A percentile compares a stretch with the other conserved stretches of the same genome.
Conservation (phyloP, 2,329 filamentous ascomycete genomes). For the Verticillium longisporum region DNA sequence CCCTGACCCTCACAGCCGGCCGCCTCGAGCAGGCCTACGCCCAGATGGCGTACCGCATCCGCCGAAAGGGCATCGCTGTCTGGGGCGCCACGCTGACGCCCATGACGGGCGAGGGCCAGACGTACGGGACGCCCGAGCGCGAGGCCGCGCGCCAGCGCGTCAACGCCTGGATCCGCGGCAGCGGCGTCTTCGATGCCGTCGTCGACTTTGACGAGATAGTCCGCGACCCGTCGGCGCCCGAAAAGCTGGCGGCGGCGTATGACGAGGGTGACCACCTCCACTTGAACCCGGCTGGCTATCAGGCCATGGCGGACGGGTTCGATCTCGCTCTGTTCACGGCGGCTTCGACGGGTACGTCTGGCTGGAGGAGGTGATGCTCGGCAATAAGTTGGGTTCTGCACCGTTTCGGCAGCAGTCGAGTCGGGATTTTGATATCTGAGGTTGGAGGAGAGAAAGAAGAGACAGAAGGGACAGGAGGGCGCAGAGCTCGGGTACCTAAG, state of each 20-base stretch:
- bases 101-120: constrained; percentile 35
- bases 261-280: constrained; percentile 57
- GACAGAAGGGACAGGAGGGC: too few species aligned
- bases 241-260: constrained; percentile 32
- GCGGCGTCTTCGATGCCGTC: constrained; percentile 46
- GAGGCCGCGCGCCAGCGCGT: constrained; percentile 47
- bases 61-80: constrained; percentile 42
- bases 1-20: constrained; percentile 38
- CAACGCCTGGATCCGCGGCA: constrained; percentile 51
- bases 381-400: neutral
- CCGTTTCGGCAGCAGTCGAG: too few species aligned
- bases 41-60: constrained; percentile 48
- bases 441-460: too few species aligned
- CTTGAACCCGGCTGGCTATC: constrained; percentile 47
- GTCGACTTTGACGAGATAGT: constrained; percentile 54
- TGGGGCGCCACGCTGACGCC: constrained; percentile 50
- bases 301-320: constrained; percentile 46
- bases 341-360: constrained; percentile 24
- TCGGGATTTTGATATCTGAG: too few species aligned
- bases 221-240: constrained; percentile 35
- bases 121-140: constrained; percentile 42
- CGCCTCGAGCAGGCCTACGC: constrained; percentile 45
- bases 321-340: constrained; percentile 41
- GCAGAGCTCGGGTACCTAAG: too few species aligned
- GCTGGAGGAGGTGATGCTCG: neutral